phyloP scores from a whole-genome alignment of 495 filamentous ascomycete species.

The Penicillium cinerascens region DNA sequence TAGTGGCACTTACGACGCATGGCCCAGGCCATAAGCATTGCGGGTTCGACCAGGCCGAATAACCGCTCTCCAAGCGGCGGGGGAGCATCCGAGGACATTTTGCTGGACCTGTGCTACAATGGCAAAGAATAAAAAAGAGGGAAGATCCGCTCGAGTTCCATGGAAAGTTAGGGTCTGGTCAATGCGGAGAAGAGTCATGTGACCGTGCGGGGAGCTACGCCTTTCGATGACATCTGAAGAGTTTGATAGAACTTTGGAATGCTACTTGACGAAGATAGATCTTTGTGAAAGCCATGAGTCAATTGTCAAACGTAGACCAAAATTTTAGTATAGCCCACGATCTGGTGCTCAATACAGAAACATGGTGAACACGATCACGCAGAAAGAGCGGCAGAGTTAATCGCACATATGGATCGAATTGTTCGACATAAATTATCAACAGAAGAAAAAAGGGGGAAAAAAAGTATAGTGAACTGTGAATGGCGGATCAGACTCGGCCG shows the following conservation, averaged over 20 bases:
- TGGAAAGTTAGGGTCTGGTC: slow-evolving; percentile 1
- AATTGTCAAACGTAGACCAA: slow-evolving; percentile 6
- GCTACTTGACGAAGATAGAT: not conserved
- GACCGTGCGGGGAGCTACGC: not conserved
- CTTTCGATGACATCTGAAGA: not conserved
- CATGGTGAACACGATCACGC: slow-evolving; percentile 13
- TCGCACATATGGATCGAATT: slow-evolving; percentile 7
- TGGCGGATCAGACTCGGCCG: slow-evolving; percentile 15
- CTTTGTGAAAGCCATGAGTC: not conserved
- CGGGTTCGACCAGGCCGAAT: slow-evolving; percentile 27
- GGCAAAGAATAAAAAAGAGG: not conserved
- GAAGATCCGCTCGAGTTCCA: not conserved
- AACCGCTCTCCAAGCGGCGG: slow-evolving; percentile 22
- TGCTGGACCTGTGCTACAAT: not conserved
- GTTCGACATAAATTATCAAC: slow-evolving; percentile 20
- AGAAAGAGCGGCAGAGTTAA: slow-evolving; percentile 10
- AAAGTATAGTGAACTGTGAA: slow-evolving; percentile 5
- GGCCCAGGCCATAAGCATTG: slow-evolving; percentile 26
- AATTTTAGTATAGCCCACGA: slow-evolving; percentile 15
- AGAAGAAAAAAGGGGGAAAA: slow-evolving; percentile 22
- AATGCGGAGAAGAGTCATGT: not conserved
- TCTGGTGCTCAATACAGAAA: slow-evolving; percentile 17
- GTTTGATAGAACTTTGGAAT: not conserved
- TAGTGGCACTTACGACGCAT: slow-evolving; percentile 29
- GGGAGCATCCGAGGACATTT: slow-evolving; percentile 15